Conservation (phyloP, 345 rosid genomes). For the Citrus mangshanensis region DNA sequence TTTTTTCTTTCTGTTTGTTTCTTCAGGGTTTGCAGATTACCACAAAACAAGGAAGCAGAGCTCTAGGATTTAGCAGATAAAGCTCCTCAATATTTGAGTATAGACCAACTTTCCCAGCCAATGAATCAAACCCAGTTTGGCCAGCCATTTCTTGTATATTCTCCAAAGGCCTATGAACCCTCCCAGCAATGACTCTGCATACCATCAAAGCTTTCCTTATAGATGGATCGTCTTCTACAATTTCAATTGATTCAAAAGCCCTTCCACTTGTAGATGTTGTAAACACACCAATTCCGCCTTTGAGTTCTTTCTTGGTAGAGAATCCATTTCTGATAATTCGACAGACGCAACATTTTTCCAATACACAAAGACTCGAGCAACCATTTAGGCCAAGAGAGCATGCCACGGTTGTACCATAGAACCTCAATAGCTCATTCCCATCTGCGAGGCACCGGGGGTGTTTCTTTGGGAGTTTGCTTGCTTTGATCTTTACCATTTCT, state of each 20-base stretch:
- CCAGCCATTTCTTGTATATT: slow-evolving; percentile 79
- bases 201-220: slow-evolving; percentile 84
- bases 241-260: slow-evolving; percentile 66
- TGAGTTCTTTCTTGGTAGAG: slow-evolving; percentile 74
- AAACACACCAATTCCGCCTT: slow-evolving; percentile 80
- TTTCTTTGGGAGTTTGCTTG: slow-evolving; percentile 81
- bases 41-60: slow-evolving; percentile 91
- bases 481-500: slow-evolving; percentile 81
- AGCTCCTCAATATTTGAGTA: slow-evolving; percentile 95
- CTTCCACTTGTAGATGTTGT: slow-evolving; percentile 95
- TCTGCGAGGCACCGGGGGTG: slow-evolving; percentile 95
- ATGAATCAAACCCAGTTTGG: slow-evolving; percentile 87
- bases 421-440: slow-evolving; percentile 92
- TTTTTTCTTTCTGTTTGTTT: neutral
- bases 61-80: slow-evolving; percentile 86
- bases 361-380: slow-evolving; percentile 68
- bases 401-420: slow-evolving; percentile 79
- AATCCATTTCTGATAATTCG: slow-evolving; percentile 75
- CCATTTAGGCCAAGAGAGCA: slow-evolving; percentile 89
- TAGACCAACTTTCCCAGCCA: slow-evolving; percentile 94
- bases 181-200: slow-evolving; percentile 93
- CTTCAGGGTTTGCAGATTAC: slow-evolving; percentile 77
- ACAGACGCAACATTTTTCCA: slow-evolving; percentile 81
- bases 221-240: slow-evolving; percentile 39
- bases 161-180: slow-evolving; percentile 92